Percentiles rank a stretch among this genome's conserved stretches.
Evolutionary conservation across 176 grass and related monocot genomes (phyloP).

Genomic region (Oryza meridionalis): DNA sequence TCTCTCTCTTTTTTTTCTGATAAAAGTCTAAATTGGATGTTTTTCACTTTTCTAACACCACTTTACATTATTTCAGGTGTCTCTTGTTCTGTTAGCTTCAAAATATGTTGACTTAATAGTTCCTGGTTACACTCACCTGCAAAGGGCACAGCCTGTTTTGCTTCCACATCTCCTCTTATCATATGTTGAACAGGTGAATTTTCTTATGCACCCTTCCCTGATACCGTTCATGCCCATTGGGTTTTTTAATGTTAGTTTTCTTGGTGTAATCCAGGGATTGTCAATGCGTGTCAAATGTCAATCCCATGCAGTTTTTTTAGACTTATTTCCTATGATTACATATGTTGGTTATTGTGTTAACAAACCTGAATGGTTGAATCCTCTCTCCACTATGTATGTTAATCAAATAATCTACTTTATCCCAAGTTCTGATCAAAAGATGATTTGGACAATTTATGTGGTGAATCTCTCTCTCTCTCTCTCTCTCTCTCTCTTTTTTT

Average conservation of each 20-base stretch:
- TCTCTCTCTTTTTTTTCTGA: background rate
- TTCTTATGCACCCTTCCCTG: background rate
- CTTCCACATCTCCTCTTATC: slow-evolving; percentile 92
- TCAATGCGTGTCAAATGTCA: background rate
- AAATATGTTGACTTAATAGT: slow-evolving; percentile 88
- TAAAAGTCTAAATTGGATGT: background rate
- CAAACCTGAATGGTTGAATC: background rate
- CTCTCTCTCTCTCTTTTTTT: no score
- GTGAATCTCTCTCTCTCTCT: slow-evolving; percentile 8
- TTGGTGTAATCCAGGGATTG: background rate
- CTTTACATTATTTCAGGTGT: slow-evolving; percentile 68
- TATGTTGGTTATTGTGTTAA: background rate
- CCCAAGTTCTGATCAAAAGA: background rate
- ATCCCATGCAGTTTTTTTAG: background rate
- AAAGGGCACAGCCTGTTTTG: slow-evolving; percentile 91
- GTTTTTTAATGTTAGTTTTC: slow-evolving; percentile 38
- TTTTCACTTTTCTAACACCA: slow-evolving; percentile 21
- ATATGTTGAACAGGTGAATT: slow-evolving; percentile 91
- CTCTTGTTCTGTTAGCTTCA: slow-evolving; percentile 81
- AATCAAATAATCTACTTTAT: slow-evolving; percentile 18
- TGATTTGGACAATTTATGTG: slow-evolving; percentile 5
- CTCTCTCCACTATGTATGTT: background rate
- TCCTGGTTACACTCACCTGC: slow-evolving; percentile 97
- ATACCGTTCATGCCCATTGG: background rate
- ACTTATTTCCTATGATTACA: background rate